Percentiles rank a stretch among this genome's conserved stretches.
Evolutionary conservation across 192 early-diverging fungal species (phyloP).

Genomic region (Bifiguratus adelaidae): DNA sequence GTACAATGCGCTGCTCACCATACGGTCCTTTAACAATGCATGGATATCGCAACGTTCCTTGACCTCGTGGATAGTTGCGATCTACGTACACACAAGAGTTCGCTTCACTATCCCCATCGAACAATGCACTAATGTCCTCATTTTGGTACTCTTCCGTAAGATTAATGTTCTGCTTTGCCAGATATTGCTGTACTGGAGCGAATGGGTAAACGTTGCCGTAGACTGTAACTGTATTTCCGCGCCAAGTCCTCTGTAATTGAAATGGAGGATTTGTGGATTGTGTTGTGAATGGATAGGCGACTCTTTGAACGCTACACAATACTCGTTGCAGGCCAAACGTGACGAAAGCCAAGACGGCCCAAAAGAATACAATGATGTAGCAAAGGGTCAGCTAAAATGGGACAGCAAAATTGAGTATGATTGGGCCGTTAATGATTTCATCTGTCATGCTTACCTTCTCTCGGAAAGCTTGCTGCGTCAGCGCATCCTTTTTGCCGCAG

Average conservation of each 20-base stretch:
- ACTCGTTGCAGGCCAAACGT: slow-evolving; percentile 30
- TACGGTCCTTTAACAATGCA: slow-evolving; percentile 12
- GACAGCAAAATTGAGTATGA: background rate
- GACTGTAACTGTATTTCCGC: slow-evolving; percentile 10
- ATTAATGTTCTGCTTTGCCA: slow-evolving; percentile 8
- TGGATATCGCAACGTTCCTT: too few relatives aligned
- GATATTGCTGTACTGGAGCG: slow-evolving; percentile 7
- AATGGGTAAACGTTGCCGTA: slow-evolving; percentile 18
- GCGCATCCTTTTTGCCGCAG: slow-evolving; percentile 22
- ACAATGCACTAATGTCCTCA: slow-evolving; percentile 13
- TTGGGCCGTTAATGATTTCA: background rate
- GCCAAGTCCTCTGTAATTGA: background rate
- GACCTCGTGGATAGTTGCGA: too few relatives aligned
- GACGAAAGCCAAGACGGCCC: slow-evolving; percentile 23
- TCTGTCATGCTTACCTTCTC: slow-evolving; percentile 28
- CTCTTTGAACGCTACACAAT: slow-evolving; percentile 15
- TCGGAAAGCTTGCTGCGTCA: slow-evolving; percentile 36
- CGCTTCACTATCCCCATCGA: slow-evolving; percentile 11
- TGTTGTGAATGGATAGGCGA: slow-evolving; percentile 7
- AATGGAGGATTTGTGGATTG: slow-evolving; percentile 1
- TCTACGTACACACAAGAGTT: slow-evolving; percentile 11
- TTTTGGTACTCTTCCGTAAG: slow-evolving; percentile 16
- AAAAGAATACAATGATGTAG: slow-evolving; percentile 24
- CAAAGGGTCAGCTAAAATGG: slow-evolving; percentile 33
- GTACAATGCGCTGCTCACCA: slow-evolving; percentile 16